These are phyloP conservation scores for Jackrogersella minutella DNA, from an alignment of 495 filamentous ascomycete species.

Conservation along the genomic window DNA sequence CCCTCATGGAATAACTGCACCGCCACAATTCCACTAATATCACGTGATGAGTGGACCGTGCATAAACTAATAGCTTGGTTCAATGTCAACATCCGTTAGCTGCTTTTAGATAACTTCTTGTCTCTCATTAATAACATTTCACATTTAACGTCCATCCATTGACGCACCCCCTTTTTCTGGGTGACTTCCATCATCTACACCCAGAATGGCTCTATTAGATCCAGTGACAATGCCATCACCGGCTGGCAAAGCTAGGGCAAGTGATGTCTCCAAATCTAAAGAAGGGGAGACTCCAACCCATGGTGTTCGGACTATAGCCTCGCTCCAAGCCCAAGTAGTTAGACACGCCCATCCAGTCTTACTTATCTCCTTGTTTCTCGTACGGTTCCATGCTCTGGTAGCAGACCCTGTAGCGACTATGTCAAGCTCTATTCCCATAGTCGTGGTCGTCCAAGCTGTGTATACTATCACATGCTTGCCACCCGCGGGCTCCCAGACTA, in stretches of 20 bases:
- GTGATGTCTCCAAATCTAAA: slow-evolving; percentile 33
- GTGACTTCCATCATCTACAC: background rate
- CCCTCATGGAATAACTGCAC: too few relatives aligned
- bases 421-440: slow-evolving; percentile 63
- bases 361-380: slow-evolving; percentile 65
- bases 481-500: slow-evolving; percentile 58
- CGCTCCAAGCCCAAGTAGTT: slow-evolving; percentile 44
- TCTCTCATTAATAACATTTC: background rate
- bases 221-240: slow-evolving; percentile 40
- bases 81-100: too few relatives aligned
- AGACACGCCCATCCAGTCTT: slow-evolving; percentile 69
- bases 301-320: slow-evolving; percentile 46
- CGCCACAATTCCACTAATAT: too few relatives aligned
- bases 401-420: slow-evolving; percentile 74
- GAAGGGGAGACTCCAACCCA: slow-evolving; percentile 40
- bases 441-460: slow-evolving; percentile 68
- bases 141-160: background rate
- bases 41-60: too few relatives aligned
- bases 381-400: slow-evolving; percentile 73
- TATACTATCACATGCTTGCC: slow-evolving; percentile 81
- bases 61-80: too few relatives aligned
- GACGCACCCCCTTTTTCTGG: background rate
- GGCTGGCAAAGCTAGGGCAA: slow-evolving; percentile 22
- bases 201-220: slow-evolving; percentile 46
- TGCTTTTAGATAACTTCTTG: too few relatives aligned